These are phyloP conservation scores for Clonostachys byssicola DNA, from an alignment of 2,329 filamentous ascomycete genomes.

Conservation along the genomic window DNA sequence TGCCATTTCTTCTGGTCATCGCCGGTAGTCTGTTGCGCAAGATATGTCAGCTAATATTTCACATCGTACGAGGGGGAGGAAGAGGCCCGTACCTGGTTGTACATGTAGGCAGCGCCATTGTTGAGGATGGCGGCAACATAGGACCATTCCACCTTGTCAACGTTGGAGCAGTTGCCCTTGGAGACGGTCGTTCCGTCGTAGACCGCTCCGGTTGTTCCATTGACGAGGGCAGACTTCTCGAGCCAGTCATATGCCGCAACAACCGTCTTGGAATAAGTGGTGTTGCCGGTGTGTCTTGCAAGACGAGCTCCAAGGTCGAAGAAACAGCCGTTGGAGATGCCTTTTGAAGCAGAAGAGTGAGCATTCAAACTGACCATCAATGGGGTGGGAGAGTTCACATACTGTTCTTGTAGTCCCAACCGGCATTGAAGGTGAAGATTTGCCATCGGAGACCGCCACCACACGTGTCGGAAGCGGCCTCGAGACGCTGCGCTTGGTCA, in stretches of 20 bases:
- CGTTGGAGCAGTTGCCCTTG: constrained; percentile 45
- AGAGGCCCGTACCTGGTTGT: constrained; percentile 42
- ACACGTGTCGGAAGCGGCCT: constrained; percentile 40
- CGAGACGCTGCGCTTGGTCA: constrained; percentile 22
- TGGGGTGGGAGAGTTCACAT: not conserved
- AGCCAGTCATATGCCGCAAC: constrained; percentile 62
- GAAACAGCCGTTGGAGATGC: constrained; percentile 57
- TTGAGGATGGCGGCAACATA: constrained; percentile 57
- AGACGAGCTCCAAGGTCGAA: constrained; percentile 68
- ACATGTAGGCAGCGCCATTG: constrained; percentile 59
- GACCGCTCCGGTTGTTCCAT: constrained; percentile 52
- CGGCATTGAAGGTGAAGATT: constrained; percentile 68
- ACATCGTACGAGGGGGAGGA: not conserved
- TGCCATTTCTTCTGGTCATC: constrained; percentile 49
- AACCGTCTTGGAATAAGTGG: constrained; percentile 61
- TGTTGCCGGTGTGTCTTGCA: constrained; percentile 64
- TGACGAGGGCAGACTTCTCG: constrained; percentile 49
- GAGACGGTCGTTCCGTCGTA: constrained; percentile 51
- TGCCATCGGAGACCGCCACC: constrained; percentile 72
- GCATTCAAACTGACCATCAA: not conserved
- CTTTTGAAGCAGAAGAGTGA: not conserved
- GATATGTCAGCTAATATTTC: not conserved
- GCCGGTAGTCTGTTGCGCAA: constrained; percentile 6
- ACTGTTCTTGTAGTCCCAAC: constrained; percentile 71
- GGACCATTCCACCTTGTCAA: constrained; percentile 54